Base-by-base conservation (phyloP, 2,329 filamentous ascomycete species). In the Microcyclospora pomicola region DNA sequence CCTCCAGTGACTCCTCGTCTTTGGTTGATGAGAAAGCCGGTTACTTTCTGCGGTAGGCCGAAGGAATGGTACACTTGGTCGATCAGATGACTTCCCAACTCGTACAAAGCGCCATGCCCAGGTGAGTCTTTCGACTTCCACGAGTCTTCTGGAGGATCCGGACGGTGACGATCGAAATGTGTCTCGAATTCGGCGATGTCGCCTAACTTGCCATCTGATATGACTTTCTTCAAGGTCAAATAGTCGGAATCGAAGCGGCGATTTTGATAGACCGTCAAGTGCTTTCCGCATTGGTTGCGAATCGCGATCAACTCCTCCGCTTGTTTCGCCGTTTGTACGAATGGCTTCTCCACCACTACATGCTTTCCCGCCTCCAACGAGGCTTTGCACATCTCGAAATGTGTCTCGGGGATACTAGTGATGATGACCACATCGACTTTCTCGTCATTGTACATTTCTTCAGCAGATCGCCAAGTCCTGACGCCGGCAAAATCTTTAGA, bases 341-440 rank as follows among this genome's bases (percentile, higher is more conserved):
- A 88, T 2, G 83, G 83, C 65, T 88, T 88, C 65, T 88, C 83
- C 35, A 81, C 79, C 37, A 88, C 66, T 16, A 87, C 79, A 58
- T 88, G 78, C 65, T 87, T 87, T 49, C 78, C 77, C 9, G 71
- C 66, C 53, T 79, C 68, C 34, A 88, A 66, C 0, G 79, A 77
- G 36, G 71, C 59, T 57, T 75, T 76, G 28, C 75, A 66, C 49
- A 86, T 66, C 12, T 66, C 56, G 53, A 75, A 82, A 63, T 88
- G 83, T 9, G 74, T 77, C 44, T 78, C 69, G 0, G 82, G 82
- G 0, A 80, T 75, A 0, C 80, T 85, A 37, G 76, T 77, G 43
- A 91, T 62, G 48, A 85, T 67, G 27, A 86, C 71, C 13, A 87
- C 64, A 53, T 86, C 72, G 32, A 88, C 68, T 0, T 65, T 67